Conservation (phyloP, 805 yeast species). For the Suhomyces kilbournensis region DNA sequence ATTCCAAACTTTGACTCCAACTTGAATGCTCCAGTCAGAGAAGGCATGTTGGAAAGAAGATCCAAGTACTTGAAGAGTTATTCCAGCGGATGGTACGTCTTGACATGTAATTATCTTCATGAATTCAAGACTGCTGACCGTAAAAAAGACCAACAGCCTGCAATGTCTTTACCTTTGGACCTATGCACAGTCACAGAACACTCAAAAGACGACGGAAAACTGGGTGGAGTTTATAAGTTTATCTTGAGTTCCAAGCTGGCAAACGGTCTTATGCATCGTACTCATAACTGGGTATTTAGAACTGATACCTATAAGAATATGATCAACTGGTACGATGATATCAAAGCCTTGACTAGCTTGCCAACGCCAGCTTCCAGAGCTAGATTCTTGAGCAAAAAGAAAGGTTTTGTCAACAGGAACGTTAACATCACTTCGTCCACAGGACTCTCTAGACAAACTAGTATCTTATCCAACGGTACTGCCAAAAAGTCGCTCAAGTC, state of each 20-base stretch:
- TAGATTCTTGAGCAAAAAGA: conserved; percentile 30
- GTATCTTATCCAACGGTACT: conserved; percentile 15
- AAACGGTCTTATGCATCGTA: conserved; percentile 69
- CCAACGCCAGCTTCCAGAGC: conserved; percentile 61
- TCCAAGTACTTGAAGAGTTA: conserved; percentile 91
- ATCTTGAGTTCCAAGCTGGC: conserved; percentile 69
- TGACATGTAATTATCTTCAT: conserved; percentile 84
- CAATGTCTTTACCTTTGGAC: conserved; percentile 75
- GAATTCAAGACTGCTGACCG: conserved; percentile 85
- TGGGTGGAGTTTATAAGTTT: conserved; percentile 65
- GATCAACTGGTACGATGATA: conserved; percentile 82
- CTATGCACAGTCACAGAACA: conserved; percentile 83
- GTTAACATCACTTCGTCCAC: conserved; percentile 3
- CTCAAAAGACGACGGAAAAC: conserved; percentile 63
- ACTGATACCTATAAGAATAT: conserved; percentile 78
- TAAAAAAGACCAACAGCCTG: conserved; percentile 75
- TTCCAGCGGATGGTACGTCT: conserved; percentile 84
- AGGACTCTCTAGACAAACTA: conserved; percentile 17
- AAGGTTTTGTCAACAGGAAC: conserved; percentile 1
- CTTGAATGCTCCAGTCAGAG: conserved; percentile 58
- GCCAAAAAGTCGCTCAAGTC: conserved; percentile 14
- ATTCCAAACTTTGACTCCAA: conserved; percentile 72
- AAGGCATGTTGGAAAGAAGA: conserved; percentile 83
- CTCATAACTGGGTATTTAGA: conserved; percentile 93
- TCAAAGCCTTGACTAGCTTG: conserved; percentile 62